Evolutionary conservation across 441 rosid genomes (phyloP).

Genomic region (Pelargonium citronellum): DNA sequence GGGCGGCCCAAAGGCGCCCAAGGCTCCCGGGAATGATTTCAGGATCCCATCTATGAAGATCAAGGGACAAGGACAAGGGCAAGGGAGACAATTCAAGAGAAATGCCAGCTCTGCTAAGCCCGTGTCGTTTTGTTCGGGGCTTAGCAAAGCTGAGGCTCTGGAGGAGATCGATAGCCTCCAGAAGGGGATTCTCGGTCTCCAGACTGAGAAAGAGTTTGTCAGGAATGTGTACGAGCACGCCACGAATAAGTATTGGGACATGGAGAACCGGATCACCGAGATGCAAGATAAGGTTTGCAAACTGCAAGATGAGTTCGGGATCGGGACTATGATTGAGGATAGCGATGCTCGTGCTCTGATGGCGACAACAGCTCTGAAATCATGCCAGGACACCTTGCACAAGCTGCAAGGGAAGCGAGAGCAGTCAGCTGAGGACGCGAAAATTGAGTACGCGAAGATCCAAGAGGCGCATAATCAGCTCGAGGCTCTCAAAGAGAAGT

Average conservation of each 20-base stretch:
- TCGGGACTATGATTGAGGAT: conserved; percentile 62
- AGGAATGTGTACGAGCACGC: conserved; percentile 62
- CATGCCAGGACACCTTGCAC: conserved; percentile 67
- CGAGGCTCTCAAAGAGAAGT: conserved; percentile 40
- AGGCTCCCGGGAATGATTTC: conserved; percentile 43
- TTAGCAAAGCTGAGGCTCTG: conserved; percentile 54
- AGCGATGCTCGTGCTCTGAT: conserved; percentile 72
- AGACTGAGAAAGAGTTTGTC: conserved; percentile 82
- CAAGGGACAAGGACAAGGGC: conserved; percentile 3
- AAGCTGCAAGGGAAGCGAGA: conserved; percentile 62
- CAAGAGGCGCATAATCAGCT: conserved; percentile 44
- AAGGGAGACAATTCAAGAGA: conserved; percentile 30
- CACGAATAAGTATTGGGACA: conserved; percentile 71
- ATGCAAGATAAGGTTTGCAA: conserved; percentile 50
- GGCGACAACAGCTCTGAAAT: conserved; percentile 66
- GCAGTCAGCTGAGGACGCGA: conserved; percentile 50
- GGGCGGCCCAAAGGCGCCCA: conserved; percentile 21
- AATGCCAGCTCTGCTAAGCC: conserved; percentile 21
- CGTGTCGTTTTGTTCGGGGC: conserved; percentile 43
- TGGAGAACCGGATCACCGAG: conserved; percentile 46
- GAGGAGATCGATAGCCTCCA: conserved; percentile 71
- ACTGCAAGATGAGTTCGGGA: conserved; percentile 75
- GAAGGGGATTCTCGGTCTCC: conserved; percentile 64
- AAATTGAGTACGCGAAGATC: conserved; percentile 45
- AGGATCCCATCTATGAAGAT: conserved; percentile 35